These are phyloP conservation scores for Yamadazyma trypodendri DNA, from an alignment of 1,139 yeast species.

Conservation along the genomic window DNA sequence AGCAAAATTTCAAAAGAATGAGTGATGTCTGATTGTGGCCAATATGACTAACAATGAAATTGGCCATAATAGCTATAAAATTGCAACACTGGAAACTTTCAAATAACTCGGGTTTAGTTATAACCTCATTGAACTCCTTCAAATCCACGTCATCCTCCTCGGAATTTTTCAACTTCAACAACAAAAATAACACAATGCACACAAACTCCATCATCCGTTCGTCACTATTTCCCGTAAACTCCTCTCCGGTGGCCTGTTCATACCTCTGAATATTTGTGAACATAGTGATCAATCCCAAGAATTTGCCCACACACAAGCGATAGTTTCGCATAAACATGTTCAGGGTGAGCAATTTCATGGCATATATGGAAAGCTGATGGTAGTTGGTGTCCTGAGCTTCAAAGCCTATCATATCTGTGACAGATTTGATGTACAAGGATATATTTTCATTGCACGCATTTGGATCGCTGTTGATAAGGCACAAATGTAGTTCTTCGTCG, in stretches of 20 bases:
- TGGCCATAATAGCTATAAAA: conserved; percentile 47
- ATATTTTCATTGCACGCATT: conserved; percentile 42
- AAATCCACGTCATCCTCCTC: conserved; percentile 13
- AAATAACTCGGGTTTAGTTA: conserved; percentile 25
- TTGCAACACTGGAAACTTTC: conserved; percentile 37
- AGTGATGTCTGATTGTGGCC: conserved; percentile 25
- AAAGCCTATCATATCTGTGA: conserved; percentile 30
- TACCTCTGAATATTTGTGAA: conserved; percentile 24
- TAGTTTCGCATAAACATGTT: conserved; percentile 41
- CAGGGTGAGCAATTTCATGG: conserved; percentile 37
- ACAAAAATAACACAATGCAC: conserved; percentile 33
- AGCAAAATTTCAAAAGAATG: conserved; percentile 37
- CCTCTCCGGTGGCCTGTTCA: conserved; percentile 9
- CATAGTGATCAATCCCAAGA: conserved; percentile 33
- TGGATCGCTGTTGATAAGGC: conserved; percentile 40
- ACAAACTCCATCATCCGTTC: conserved; percentile 32
- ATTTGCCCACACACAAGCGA: conserved; percentile 39
- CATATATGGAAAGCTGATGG: conserved; percentile 34
- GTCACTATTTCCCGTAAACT: conserved; percentile 10
- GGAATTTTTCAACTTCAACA: conserved; percentile 35
- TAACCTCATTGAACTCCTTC: conserved; percentile 12
- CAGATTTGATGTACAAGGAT: conserved; percentile 33
- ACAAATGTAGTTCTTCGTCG: conserved; percentile 19
- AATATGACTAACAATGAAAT: conserved; percentile 33
- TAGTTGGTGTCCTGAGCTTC: conserved; percentile 17